Evolutionary conservation across 495 filamentous ascomycete species (phyloP), one percentile per base, ranked within the genome.

Genomic region (Aspergillus leporis): DNA sequence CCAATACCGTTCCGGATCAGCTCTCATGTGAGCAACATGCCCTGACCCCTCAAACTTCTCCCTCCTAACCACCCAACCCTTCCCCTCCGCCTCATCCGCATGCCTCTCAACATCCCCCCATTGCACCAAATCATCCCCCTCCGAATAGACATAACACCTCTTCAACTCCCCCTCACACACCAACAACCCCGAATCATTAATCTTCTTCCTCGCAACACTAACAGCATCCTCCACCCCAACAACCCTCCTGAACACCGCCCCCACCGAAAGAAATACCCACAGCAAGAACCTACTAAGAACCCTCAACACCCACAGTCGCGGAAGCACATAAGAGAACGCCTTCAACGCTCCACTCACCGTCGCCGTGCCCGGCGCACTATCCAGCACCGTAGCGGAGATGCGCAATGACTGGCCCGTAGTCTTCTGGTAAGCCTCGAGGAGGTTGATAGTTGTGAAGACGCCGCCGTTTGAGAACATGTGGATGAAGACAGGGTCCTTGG

Each of bases 381-480:
- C 77, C 7, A 78, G 31, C 21, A 80, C 54, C 60, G 72, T 74
- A 0, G 70, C 67, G 1, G 69, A 74, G 4, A 80, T 56, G 16
- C 64, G 69, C 8, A 78, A 52, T 7, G 74, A 51, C 0, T 58
- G 56, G 0, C 77, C 77, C 0, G 72, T 72, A 1, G 63, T 62
- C 10, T 62, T 41, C 14, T 63, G 65, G 48, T 75, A 80, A 16
- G 69, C 61, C 23, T 65, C 60, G 6, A 80, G 64, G 32, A 78
- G 45, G 45, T 77, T 59, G 7, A 65, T 63, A 0, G 66, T 66
- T 8, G 66, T 62, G 21, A 68, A 71, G 31, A 75, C 41, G 13
- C 77, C 77, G 22, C 77, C 77, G 48, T 80, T 80, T 13, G 75
- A 78, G 67, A 80, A 80, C 21, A 77, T 60, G 60, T 80, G 77